phyloP scores from a whole-genome alignment of 768 basidiomycete species.

The Leccinum arenicola region DNA sequence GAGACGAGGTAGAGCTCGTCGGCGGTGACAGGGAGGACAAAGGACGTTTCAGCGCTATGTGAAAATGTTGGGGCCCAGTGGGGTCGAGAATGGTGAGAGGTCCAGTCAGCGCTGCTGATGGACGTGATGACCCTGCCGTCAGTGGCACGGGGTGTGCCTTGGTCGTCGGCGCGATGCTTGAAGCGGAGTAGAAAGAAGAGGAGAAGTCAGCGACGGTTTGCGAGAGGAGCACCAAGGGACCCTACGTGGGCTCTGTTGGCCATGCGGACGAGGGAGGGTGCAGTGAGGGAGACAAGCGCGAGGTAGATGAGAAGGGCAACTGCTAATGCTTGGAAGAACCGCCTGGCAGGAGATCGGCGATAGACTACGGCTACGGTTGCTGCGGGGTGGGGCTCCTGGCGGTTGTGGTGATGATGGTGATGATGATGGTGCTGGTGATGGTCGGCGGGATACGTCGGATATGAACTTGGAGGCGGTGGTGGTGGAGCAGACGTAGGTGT shows the following conservation, averaged over 20 bases:
- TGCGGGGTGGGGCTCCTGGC: not conserved
- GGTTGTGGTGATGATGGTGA: not conserved
- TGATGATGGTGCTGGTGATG: not conserved
- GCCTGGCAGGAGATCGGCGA: not conserved
- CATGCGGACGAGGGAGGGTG: not conserved
- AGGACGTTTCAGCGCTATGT: constrained; percentile 19
- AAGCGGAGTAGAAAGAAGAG: not conserved
- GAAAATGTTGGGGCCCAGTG: constrained; percentile 18
- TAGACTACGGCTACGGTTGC: not conserved
- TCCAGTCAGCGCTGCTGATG: constrained; percentile 13
- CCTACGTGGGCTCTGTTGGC: not conserved
- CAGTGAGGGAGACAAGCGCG: not conserved
- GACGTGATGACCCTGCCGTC: not conserved
- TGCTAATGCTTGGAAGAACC: not conserved
- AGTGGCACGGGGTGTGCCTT: not conserved
- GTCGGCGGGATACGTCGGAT: not conserved
- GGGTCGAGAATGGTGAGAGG: constrained; percentile 6
- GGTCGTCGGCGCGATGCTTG: not conserved
- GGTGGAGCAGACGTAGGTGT: not conserved
- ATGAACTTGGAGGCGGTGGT: not conserved
- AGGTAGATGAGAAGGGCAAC: not conserved
- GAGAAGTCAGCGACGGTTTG: not conserved
- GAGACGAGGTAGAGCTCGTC: constrained; percentile 35
- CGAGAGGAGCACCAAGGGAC: not conserved
- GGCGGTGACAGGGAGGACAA: constrained; percentile 30